Conservation (phyloP, 768 basidiomycete genomes). For the Pulveroboletus frians region DNA sequence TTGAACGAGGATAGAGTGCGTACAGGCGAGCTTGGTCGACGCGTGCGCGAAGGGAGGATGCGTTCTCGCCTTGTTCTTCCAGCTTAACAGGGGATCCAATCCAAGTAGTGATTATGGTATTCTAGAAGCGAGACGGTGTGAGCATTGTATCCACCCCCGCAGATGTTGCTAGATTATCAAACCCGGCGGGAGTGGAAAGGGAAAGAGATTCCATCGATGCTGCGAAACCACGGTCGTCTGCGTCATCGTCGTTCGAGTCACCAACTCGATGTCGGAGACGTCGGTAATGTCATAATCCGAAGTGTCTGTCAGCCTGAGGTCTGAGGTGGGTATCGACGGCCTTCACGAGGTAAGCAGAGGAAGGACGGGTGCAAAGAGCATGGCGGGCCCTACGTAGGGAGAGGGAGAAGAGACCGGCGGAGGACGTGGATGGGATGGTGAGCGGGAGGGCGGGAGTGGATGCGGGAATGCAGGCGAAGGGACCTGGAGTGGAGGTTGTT, state of each 20-base stretch:
- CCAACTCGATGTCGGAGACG: constrained; percentile 24
- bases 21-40: constrained; percentile 26
- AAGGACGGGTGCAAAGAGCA: constrained; percentile 50
- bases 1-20: constrained; percentile 33
- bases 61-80: not conserved
- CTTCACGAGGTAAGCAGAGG: constrained; percentile 55
- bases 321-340: constrained; percentile 59
- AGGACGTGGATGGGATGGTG: constrained; percentile 49
- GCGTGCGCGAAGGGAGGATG: constrained; percentile 17
- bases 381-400: constrained; percentile 72
- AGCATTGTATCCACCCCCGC: constrained; percentile 1
- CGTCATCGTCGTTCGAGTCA: constrained; percentile 25
- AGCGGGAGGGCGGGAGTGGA: constrained; percentile 55
- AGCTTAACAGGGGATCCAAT: not conserved
- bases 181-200: constrained; percentile 25
- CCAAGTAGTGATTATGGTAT: not conserved
- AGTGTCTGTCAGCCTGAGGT: constrained; percentile 24
- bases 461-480: constrained; percentile 63
- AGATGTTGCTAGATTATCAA: constrained; percentile 12
- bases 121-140: constrained; percentile 1
- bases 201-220: constrained; percentile 33
- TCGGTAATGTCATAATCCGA: constrained; percentile 14
- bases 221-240: constrained; percentile 30
- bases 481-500: constrained; percentile 49
- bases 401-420: constrained; percentile 72